Conservation (phyloP, 2,329 filamentous ascomycete genomes). For the Apiospora koreana region DNA sequence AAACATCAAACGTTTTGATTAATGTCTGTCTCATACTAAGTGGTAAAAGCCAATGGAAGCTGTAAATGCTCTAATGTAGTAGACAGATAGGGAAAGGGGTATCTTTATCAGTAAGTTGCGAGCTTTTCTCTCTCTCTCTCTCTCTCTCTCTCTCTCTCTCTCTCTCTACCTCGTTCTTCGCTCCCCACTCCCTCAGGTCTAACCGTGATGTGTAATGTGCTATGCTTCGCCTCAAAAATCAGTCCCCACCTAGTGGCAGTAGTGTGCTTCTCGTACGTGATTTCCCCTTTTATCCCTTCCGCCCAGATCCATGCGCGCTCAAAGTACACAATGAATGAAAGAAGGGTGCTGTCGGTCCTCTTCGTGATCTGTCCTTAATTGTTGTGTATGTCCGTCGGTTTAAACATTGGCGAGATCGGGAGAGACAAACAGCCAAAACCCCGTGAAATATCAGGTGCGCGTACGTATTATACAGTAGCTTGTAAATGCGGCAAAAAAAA, state of each 20-base stretch:
- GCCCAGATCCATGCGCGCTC: background rate
- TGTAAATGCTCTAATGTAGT: background rate
- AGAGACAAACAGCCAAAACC: background rate
- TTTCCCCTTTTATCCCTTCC: background rate
- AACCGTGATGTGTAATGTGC: background rate
- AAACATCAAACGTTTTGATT: background rate
- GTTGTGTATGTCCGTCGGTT: background rate
- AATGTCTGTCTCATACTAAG: background rate
- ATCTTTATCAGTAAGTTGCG: background rate
- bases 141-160: background rate
- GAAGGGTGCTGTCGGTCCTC: background rate
- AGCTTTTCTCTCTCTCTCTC: background rate
- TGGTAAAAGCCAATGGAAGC: background rate
- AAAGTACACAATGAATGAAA: background rate
- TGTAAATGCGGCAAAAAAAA: background rate
- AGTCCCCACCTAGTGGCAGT: background rate
- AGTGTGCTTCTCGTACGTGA: background rate
- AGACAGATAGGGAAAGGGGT: background rate
- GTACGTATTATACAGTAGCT: background rate
- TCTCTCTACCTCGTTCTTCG: background rate
- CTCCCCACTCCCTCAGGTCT: background rate
- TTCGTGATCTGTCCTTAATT: background rate
- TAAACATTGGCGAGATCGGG: background rate
- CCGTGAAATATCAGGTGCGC: background rate
- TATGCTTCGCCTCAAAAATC: background rate